Evolutionary conservation across 23 red algal species (phyloP).

Genomic region (Gracilaria gracilis): DNA sequence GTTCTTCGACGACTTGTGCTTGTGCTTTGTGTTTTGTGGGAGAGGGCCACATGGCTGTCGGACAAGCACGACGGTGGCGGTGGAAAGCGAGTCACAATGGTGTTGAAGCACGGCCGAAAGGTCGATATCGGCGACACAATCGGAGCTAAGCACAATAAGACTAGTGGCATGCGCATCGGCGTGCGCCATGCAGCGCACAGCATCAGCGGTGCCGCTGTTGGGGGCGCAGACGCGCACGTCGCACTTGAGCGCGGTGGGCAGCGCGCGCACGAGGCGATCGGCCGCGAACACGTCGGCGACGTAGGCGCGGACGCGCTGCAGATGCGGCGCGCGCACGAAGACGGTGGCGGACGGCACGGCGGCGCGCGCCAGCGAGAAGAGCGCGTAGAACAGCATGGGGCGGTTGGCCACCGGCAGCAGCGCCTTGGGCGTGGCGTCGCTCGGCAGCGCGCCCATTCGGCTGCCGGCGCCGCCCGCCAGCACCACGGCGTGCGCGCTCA

Average conservation of each 20-base stretch:
- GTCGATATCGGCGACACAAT: constrained; percentile 44
- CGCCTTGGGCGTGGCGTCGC: constrained; percentile 27
- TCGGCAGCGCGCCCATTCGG: constrained; percentile 8
- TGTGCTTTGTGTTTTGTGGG: constrained; percentile 3
- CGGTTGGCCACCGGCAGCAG: constrained; percentile 52
- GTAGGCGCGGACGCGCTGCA: neutral
- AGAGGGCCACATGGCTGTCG: neutral
- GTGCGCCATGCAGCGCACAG: neutral
- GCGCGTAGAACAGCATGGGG: constrained; percentile 56
- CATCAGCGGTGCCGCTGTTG: constrained; percentile 26
- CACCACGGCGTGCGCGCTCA: constrained; percentile 33
- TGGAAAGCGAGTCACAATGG: constrained; percentile 13
- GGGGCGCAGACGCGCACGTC: neutral
- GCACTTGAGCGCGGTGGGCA: neutral
- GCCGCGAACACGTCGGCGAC: neutral
- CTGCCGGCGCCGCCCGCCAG: constrained; percentile 49
- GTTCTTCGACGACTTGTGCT: constrained; percentile 21
- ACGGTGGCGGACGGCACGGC: constrained; percentile 28
- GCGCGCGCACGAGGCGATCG: neutral
- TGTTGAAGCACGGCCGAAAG: constrained; percentile 13
- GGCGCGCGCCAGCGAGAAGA: constrained; percentile 37
- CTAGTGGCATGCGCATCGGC: neutral
- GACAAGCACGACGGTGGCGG: constrained; percentile 43
- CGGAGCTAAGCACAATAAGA: constrained; percentile 39
- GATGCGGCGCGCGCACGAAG: neutral